These are phyloP conservation scores for Mycena rosella DNA, from an alignment of 768 basidiomycete genomes.

Conservation along the genomic window DNA sequence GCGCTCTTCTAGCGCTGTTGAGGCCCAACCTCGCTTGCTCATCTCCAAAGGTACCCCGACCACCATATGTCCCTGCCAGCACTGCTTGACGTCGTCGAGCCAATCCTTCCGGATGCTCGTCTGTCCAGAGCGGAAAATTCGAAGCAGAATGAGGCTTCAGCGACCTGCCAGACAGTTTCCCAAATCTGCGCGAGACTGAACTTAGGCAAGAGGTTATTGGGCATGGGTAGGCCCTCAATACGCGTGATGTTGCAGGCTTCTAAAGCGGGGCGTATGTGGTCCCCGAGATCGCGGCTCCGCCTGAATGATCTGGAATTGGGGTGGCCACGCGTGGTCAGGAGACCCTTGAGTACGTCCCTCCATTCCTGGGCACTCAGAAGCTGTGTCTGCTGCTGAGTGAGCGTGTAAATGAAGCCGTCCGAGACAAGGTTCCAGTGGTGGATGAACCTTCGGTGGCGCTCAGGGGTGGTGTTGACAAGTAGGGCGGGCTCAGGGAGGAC, in stretches of 20 bases:
- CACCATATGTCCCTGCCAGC: neutral
- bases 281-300: neutral
- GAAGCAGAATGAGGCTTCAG: neutral
- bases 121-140: too few relatives aligned
- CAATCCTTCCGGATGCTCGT: slow-evolving; percentile 1
- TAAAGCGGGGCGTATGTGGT: slow-evolving; percentile 1
- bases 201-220: neutral
- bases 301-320: neutral
- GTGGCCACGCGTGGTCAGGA: neutral
- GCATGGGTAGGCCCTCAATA: slow-evolving; percentile 2
- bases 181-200: neutral
- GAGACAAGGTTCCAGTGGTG: neutral
- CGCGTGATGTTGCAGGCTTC: neutral
- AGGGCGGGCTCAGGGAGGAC: too few relatives aligned
- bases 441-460: neutral
- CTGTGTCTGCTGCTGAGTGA: neutral
- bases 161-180: slow-evolving; percentile 1
- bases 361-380: neutral
- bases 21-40: slow-evolving; percentile 9
- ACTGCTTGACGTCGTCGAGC: slow-evolving; percentile 1
- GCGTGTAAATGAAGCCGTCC: neutral
- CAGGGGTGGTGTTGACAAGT: neutral
- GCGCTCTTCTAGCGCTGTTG: neutral
- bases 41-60: neutral
- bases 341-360: neutral